Conservation (phyloP, 2,329 filamentous ascomycete genomes). For the Aspergillus neotritici region DNA sequence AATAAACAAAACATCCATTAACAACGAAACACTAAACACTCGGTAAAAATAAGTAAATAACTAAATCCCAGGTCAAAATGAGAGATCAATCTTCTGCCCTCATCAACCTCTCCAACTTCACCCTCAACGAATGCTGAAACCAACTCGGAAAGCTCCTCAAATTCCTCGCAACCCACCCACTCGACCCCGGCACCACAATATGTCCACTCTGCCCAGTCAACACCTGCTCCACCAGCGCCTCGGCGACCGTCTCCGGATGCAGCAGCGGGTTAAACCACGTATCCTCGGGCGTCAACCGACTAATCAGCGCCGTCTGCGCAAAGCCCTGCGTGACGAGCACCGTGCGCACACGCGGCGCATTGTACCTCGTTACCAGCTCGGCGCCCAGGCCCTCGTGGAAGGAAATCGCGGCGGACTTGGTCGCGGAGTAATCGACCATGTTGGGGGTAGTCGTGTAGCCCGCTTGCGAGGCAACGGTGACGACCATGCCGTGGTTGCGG, state of each 20-base stretch:
- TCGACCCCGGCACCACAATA: conserved; percentile 49
- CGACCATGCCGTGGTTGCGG: conserved; percentile 65
- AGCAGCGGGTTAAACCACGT: conserved; percentile 51
- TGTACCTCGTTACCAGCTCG: conserved; percentile 56
- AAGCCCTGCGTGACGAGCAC: conserved; percentile 61
- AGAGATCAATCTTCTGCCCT: conserved; percentile 8
- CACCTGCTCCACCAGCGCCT: conserved; percentile 57
- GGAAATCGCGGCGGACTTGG: conserved; percentile 60
- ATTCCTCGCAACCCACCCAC: conserved; percentile 39
- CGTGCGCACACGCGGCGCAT: conserved; percentile 57
- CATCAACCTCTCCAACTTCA: conserved; percentile 28
- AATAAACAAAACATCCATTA: too few species aligned
- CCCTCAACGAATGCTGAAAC: conserved; percentile 53
- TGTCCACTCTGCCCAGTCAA: conserved; percentile 53
- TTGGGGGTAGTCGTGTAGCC: conserved; percentile 56
- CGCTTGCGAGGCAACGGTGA: conserved; percentile 63
- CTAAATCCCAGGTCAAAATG: neutral
- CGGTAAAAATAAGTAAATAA: neutral
- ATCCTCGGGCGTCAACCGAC: conserved; percentile 48
- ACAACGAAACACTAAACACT: neutral
- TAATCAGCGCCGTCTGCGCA: conserved; percentile 57
- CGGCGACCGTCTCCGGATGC: conserved; percentile 58
- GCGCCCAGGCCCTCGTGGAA: conserved; percentile 62
- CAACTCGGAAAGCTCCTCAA: conserved; percentile 56
- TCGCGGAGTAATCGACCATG: conserved; percentile 63